Base-by-base conservation (phyloP, 2,329 filamentous ascomycete species). In the Phialophora chinensis region DNA sequence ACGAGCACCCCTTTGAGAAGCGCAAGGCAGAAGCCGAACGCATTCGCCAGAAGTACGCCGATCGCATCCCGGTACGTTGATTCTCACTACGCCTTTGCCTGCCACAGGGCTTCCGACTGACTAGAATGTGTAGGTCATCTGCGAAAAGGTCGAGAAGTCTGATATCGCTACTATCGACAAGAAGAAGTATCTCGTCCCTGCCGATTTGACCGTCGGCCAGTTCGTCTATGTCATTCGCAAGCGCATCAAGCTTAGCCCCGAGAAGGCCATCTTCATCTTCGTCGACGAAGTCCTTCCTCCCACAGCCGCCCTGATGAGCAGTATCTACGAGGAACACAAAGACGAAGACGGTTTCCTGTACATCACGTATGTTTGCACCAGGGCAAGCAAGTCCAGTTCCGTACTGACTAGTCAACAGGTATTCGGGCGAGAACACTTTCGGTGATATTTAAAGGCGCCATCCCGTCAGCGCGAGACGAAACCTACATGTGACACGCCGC, bases 251-350 rank as follows among this genome's bases (percentile, higher is more conserved):
- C 88, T 99, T 74, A 97, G 93, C 63, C 95, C 95, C 35, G 95
- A 99, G 86, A 99, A 99, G 88, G 95, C 95, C 79, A 99, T 99
- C 84, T 99, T 99, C 87, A 98, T 99, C 87, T 99, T 98, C 83
- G 95, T 99, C 77, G 94, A 98, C 79, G 95, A 98, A 83, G 94
- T 97, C 60, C 87, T 99, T 64, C 95, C 95, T 60, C 95, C 95
- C 2, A 98, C 95, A 8, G 95, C 95, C 67, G 95, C 95, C 66
- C 88, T 99, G 62, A 99, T 99, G 95, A 97, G 93, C 85, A 96
- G 91, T 81, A 98, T 99, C 83, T 99, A 99, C 80, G 95, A 99
- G 82, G 94, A 98, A 82, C 95, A 99, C 88, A 98, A 99, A 86
- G 87, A 89, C 75, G 87, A 90, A 79, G 87, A 89, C 76, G 93